Evolutionary conservation across 208 protist species (phyloP).

Genomic region (Trichomonas vaginalis): DNA sequence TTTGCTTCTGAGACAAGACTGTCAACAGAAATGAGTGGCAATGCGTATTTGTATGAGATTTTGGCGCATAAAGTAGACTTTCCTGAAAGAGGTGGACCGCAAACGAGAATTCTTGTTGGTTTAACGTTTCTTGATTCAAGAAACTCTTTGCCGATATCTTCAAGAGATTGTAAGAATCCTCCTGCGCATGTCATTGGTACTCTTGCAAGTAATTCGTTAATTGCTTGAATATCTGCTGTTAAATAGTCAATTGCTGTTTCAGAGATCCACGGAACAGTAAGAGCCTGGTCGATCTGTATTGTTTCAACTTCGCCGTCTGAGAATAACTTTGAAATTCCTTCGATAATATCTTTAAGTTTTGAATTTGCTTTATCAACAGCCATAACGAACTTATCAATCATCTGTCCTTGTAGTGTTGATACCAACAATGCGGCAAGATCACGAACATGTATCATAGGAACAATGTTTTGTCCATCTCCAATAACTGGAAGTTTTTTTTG

Average conservation of each 20-base stretch:
- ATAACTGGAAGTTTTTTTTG: neutral
- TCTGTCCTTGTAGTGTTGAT: neutral
- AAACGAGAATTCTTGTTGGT: neutral
- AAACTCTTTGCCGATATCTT: neutral
- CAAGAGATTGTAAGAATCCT: neutral
- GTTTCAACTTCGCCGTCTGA: neutral
- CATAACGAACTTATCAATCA: slow-evolving; percentile 10
- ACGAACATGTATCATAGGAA: slow-evolving; percentile 9
- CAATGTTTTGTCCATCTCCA: neutral
- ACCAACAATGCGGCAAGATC: neutral
- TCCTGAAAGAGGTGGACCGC: neutral
- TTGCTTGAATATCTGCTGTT: neutral
- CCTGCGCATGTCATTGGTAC: neutral
- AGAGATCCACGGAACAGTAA: neutral
- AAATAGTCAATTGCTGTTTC: neutral
- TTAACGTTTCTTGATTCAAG: neutral
- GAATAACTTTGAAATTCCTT: neutral
- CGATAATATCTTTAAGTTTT: neutral
- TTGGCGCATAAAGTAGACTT: neutral
- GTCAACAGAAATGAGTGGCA: neutral
- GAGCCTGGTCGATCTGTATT: neutral
- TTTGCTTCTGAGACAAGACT: neutral
- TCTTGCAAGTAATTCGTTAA: neutral
- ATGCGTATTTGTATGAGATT: neutral
- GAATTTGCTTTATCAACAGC: neutral